These are phyloP conservation scores for Skeletonema potamos DNA, from an alignment of 108 stramenopile species.

Conservation along the genomic window DNA sequence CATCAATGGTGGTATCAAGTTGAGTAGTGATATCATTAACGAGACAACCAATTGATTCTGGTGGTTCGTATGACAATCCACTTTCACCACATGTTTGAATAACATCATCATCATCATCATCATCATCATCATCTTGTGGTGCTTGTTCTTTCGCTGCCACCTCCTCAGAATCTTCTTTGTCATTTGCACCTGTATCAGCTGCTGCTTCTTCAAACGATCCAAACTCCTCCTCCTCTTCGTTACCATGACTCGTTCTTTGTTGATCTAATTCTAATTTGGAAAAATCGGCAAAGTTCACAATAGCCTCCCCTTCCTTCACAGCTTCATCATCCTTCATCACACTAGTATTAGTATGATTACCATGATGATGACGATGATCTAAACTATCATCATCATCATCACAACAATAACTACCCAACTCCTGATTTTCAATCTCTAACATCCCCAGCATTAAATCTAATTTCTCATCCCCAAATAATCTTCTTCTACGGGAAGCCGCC, in stretches of 20 bases:
- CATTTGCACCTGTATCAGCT: not conserved
- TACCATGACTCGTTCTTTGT: not conserved
- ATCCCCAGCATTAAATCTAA: constrained; percentile 32
- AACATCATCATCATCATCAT: too few relatives aligned
- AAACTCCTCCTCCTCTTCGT: not conserved
- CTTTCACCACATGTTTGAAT: not conserved
- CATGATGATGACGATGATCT: too few relatives aligned
- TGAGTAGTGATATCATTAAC: constrained; percentile 22
- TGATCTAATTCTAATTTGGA: constrained; percentile 8
- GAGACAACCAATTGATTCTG: constrained; percentile 20
- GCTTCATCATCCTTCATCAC: not conserved
- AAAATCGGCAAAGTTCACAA: constrained; percentile 35
- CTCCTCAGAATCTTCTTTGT: not conserved
- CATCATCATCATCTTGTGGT: not conserved
- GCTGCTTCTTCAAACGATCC: not conserved
- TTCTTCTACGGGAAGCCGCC: constrained; percentile 1
- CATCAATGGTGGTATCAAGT: constrained; percentile 14
- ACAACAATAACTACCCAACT: constrained; percentile 8
- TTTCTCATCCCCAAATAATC: constrained; percentile 23
- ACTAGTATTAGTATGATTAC: too few relatives aligned
- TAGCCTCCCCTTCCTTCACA: not conserved
- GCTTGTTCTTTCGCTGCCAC: too few relatives aligned
- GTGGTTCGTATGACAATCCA: constrained; percentile 17
- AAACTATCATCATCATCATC: not conserved
- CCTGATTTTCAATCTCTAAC: constrained; percentile 39